phyloP scores from a whole-genome alignment of 129 eudicot species.

The Saussurea involucrata region DNA sequence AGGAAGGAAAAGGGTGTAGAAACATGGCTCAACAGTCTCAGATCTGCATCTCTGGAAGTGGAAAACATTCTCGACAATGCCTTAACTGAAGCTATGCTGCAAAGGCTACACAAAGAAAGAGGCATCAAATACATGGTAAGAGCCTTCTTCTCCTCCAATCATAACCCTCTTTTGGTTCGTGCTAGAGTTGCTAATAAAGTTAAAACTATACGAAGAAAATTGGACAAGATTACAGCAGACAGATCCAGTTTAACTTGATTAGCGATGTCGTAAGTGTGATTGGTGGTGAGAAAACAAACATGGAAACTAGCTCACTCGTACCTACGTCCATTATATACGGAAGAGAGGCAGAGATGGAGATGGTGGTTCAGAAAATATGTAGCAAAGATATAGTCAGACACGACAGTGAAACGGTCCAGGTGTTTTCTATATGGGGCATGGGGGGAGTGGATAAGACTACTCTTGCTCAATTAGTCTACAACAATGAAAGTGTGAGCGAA shows the following conservation, averaged over 20 bases:
- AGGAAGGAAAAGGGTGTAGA: not conserved
- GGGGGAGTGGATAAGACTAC: constrained; percentile 19
- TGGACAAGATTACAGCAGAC: not conserved
- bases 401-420: not conserved
- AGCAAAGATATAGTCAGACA: not conserved
- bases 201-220: not conserved
- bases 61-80: constrained; percentile 5
- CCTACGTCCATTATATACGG: not conserved
- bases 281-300: not conserved
- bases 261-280: not conserved
- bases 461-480: constrained; percentile 10
- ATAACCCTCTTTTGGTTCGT: not conserved
- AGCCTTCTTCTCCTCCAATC: not conserved
- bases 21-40: constrained; percentile 13
- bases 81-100: not conserved
- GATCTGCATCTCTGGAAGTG: constrained; percentile 3
- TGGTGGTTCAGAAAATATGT: not conserved
- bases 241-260: not conserved
- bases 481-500: not conserved
- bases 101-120: not conserved
- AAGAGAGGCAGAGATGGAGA: not conserved
- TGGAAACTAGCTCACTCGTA: constrained; percentile 3
- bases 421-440: constrained; percentile 7
- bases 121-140: constrained; percentile 5
- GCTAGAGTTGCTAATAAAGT: not conserved